Percentiles rank a stretch among this genome's conserved stretches.
Conservation (phyloP, 257 asterid genomes). For the Fraxinus pennsylvanica region DNA sequence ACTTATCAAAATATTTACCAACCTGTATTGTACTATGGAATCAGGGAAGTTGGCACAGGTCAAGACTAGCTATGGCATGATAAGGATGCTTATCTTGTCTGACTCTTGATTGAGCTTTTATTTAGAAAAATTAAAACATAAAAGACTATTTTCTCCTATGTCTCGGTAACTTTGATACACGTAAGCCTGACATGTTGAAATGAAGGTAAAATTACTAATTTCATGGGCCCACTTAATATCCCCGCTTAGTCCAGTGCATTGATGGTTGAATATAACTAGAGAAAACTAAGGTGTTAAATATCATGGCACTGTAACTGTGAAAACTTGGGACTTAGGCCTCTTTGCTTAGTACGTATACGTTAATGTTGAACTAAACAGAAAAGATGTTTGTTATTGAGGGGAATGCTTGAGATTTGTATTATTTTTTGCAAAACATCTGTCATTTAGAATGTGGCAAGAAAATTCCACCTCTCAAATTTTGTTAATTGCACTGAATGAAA, state of each 20-base stretch:
- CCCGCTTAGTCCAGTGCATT: not conserved
- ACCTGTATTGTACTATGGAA: not conserved
- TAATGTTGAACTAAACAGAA: not conserved
- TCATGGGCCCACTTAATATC: not conserved
- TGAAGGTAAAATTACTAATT: not conserved
- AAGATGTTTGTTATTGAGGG: not conserved
- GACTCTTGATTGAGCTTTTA: not conserved
- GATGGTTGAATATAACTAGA: not conserved
- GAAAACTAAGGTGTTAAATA: not conserved
- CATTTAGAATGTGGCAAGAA: not conserved
- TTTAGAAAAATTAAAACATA: not conserved
- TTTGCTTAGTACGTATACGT: not conserved
- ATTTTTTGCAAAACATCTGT: not conserved
- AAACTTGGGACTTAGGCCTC: not conserved
- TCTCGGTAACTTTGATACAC: not conserved
- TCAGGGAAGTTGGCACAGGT: not conserved
- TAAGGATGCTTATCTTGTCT: not conserved
- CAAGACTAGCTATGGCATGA: not conserved
- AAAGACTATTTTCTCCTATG: not conserved
- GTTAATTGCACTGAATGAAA: not conserved
- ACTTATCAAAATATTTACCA: not conserved
- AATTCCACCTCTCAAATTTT: not conserved
- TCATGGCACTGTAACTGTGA: not conserved
- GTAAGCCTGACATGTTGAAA: not conserved
- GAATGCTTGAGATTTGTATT: not conserved